These are phyloP conservation scores for Tuber melanosporum DNA, from an alignment of 495 filamentous ascomycete genomes.

Conservation along the genomic window DNA sequence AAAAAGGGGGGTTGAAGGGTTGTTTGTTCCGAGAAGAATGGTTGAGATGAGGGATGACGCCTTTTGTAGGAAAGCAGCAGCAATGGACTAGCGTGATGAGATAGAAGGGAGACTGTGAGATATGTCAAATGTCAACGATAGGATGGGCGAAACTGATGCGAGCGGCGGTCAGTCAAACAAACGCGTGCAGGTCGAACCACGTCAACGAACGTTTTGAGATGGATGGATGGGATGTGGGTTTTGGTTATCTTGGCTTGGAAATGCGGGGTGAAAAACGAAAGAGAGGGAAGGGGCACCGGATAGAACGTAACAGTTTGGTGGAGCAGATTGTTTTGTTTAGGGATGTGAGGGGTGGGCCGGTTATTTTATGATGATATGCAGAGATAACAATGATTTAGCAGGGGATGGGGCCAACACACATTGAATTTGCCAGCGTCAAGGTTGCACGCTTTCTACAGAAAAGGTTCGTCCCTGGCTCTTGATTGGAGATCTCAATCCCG, in stretches of 20 bases:
- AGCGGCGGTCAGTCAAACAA: background rate
- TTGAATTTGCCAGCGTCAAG: background rate
- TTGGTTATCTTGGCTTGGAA: background rate
- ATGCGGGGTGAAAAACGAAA: background rate
- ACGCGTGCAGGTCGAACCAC: slow-evolving; percentile 1
- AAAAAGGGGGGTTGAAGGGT: background rate
- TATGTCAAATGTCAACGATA: background rate
- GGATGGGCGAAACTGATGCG: background rate
- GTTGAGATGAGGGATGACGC: background rate
- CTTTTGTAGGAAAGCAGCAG: slow-evolving; percentile 1
- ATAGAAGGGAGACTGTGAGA: background rate
- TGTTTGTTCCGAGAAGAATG: background rate
- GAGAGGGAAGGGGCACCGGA: background rate
- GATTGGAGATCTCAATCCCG: background rate
- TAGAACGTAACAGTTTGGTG: background rate
- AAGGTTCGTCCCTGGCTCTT: background rate
- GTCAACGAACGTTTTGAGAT: background rate
- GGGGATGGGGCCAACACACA: background rate
- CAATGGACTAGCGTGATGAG: background rate
- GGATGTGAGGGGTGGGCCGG: background rate
- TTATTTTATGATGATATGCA: slow-evolving; percentile 1
- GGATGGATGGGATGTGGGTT: background rate
- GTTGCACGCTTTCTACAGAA: background rate
- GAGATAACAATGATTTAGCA: background rate
- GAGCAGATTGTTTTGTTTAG: background rate